These are phyloP conservation scores for Cutaneotrichosporon mucoides DNA, from an alignment of 1,284 basidiomycete genomes.

Conservation along the genomic window DNA sequence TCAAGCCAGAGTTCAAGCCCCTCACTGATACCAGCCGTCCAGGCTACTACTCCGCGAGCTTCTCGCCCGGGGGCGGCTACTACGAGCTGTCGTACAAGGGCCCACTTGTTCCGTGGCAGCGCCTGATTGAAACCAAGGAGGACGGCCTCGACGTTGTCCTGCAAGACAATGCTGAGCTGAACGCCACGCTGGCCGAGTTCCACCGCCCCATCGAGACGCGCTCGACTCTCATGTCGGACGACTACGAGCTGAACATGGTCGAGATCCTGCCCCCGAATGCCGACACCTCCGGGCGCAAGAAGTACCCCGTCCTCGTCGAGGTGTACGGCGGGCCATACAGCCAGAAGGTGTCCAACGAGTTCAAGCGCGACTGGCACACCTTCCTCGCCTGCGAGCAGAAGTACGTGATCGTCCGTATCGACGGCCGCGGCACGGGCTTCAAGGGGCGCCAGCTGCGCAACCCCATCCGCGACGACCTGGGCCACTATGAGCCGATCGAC, in stretches of 20 bases:
- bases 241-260: slow-evolving; percentile 77
- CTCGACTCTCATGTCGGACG: slow-evolving; percentile 70
- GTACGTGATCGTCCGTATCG: slow-evolving; percentile 84
- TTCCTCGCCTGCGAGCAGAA: slow-evolving; percentile 78
- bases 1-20: slow-evolving; percentile 45
- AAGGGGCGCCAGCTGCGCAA: slow-evolving; percentile 79
- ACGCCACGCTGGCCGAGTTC: slow-evolving; percentile 64
- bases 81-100: slow-evolving; percentile 77
- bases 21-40: slow-evolving; percentile 64
- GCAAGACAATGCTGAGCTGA: slow-evolving; percentile 70
- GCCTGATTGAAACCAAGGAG: slow-evolving; percentile 63
- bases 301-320: slow-evolving; percentile 84
- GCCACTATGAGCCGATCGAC: slow-evolving; percentile 79
- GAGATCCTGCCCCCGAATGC: slow-evolving; percentile 87
- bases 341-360: slow-evolving; percentile 68
- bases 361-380: slow-evolving; percentile 74
- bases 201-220: slow-evolving; percentile 68
- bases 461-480: slow-evolving; percentile 76
- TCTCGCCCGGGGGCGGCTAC: slow-evolving; percentile 77
- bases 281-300: slow-evolving; percentile 82
- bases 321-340: slow-evolving; percentile 91
- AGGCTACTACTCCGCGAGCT: slow-evolving; percentile 64
- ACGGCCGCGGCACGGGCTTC: slow-evolving; percentile 91
- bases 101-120: slow-evolving; percentile 85
- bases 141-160: slow-evolving; percentile 52